Conservation (phyloP, 148 eudicot species). For the Linanthus parryae region DNA sequence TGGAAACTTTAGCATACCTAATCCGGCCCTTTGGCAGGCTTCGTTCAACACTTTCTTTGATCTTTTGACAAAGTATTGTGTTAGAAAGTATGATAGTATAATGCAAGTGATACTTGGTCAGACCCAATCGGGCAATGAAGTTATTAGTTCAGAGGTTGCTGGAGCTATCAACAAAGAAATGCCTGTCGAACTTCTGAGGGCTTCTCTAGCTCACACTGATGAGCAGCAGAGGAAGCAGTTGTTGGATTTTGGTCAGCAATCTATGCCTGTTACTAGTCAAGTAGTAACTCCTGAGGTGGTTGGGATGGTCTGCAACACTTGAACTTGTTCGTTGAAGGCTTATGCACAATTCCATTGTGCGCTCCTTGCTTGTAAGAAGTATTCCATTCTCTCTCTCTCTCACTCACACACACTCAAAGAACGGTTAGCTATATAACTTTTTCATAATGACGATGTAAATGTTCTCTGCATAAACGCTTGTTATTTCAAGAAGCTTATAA, state of each 20-base stretch:
- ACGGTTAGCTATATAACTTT: constrained; percentile 7
- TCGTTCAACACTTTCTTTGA: constrained; percentile 74
- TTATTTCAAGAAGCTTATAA: constrained; percentile 5
- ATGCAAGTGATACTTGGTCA: constrained; percentile 40
- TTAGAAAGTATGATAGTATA: constrained; percentile 68
- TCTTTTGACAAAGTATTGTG: constrained; percentile 77
- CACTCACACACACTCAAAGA: background rate
- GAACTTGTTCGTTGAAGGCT: background rate
- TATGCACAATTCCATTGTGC: background rate
- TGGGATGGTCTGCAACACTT: constrained; percentile 32
- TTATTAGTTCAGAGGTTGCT: constrained; percentile 45
- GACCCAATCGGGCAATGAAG: constrained; percentile 30
- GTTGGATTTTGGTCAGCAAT: constrained; percentile 65
- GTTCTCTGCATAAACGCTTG: constrained; percentile 14
- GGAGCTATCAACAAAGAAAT: constrained; percentile 71
- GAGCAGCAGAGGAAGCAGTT: constrained; percentile 70
- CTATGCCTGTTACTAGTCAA: constrained; percentile 68
- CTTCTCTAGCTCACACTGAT: constrained; percentile 88
- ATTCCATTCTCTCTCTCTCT: background rate
- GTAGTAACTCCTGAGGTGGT: constrained; percentile 44
- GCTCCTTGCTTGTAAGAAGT: background rate
- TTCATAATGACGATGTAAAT: constrained; percentile 1
- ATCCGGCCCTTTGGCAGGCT: constrained; percentile 86
- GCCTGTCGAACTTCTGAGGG: constrained; percentile 90
- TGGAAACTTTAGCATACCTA: constrained; percentile 32